Evolutionary conservation across 2,329 filamentous ascomycete genomes (phyloP), one percentile per base, ranked within the genome.

Genomic region (Trichoderma asperellum): DNA sequence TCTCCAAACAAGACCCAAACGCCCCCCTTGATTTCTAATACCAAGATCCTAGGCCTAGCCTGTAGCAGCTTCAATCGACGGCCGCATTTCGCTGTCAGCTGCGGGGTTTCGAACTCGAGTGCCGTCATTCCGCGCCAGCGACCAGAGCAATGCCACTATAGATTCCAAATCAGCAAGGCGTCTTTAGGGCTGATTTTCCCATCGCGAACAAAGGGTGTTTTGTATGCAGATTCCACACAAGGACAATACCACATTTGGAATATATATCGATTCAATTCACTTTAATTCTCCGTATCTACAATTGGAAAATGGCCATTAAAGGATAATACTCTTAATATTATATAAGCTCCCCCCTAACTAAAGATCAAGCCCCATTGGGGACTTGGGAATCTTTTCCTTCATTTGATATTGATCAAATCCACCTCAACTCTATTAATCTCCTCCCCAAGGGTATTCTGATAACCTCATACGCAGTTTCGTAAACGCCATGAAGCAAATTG

Each of bases 121-220:
- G 43, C 58, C 53, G 64, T 56, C 55, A 67, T 67, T 53, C 37
- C 40, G n/a, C 34, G 43, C 60, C 52, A 27, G 5, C 4, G 18
- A 7, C 16, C 34, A 16, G 6, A 60, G 40, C 40, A 43, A n/a
- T n/a, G 40, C 40, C 40, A 43, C 40, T 43, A 18, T 43, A 43
- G 40, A 58, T 70, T 58, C 59, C 70, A 70, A 57, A 65, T 65
- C 62, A 65, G 40, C 12, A 24, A 49, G n/a, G 47, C 18, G 47
- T 24, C 16, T 16, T 43, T 3, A 5, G 3, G 47, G 47, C 21
- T 27, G 52, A 53, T n/a, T 56, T 56, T 16, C 16, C 53, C 37
- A 4, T 37, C 34, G 40, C 40, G 40, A 58, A 58, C 18, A 40
- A 24, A 24, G 6, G 16, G 2, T 16, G 32, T 59, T 59, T 16